Evolutionary conservation across 352 stramenopile species (phyloP).

Genomic region (Poterioochromonas sp.): DNA sequence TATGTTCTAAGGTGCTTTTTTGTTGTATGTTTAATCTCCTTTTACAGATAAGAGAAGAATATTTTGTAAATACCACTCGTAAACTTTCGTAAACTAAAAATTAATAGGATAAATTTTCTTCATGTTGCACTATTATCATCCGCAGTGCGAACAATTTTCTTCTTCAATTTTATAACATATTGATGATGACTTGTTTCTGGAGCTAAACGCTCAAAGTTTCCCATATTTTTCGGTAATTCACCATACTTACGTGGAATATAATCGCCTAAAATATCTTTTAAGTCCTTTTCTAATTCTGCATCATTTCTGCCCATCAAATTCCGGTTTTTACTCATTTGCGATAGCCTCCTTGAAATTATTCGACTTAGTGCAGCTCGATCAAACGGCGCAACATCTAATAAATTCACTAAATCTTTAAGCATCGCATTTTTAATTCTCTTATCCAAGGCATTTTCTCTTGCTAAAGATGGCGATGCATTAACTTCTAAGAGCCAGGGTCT

Average conservation of each 20-base stretch:
- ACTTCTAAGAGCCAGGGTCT: constrained; percentile 89
- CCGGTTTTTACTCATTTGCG: background rate
- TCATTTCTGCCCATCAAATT: background rate
- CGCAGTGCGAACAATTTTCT: background rate
- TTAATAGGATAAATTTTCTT: too few species aligned
- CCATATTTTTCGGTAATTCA: constrained; percentile 55
- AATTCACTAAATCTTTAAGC: constrained; percentile 68
- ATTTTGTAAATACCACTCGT: too few species aligned
- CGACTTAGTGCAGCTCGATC: constrained; percentile 60
- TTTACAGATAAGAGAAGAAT: too few species aligned
- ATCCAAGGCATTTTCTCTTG: constrained; percentile 69
- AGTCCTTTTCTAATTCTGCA: background rate
- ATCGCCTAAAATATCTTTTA: constrained; percentile 50
- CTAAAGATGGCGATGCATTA: constrained; percentile 83
- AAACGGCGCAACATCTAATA: constrained; percentile 68
- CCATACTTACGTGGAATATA: constrained; percentile 54
- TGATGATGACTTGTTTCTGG: constrained; percentile 48
- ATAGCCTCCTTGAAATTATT: constrained; percentile 37
- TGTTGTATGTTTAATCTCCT: too few species aligned
- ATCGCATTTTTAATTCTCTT: constrained; percentile 73
- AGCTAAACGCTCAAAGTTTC: constrained; percentile 57
- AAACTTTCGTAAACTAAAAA: too few species aligned
- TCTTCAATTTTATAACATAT: constrained; percentile 21
- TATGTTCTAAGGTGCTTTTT: too few species aligned
- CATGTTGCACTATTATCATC: too few species aligned